phyloP scores from a whole-genome alignment of 179 eudicot genomes.

The Amaranthus tricolor region DNA sequence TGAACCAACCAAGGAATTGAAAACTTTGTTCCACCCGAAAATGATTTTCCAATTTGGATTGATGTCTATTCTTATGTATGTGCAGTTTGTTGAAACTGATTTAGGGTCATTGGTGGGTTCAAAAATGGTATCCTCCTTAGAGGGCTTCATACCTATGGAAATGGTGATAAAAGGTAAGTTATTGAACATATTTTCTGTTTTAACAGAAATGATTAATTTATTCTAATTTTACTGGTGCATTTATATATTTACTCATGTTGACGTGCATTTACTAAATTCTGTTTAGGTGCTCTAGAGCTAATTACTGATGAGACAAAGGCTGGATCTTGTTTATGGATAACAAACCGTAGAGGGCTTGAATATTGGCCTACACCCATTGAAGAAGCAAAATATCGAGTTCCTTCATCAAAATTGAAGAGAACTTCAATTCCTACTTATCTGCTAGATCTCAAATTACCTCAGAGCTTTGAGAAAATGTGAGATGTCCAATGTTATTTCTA shows the following conservation, averaged over 20 bases:
- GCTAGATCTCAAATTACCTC: constrained; percentile 55
- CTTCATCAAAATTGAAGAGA: constrained; percentile 39
- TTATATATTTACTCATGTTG: constrained; percentile 10
- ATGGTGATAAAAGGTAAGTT: constrained; percentile 67
- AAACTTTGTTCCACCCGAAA: too few species aligned
- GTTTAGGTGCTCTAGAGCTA: constrained; percentile 79
- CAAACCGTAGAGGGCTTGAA: constrained; percentile 84
- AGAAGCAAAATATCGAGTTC: constrained; percentile 76
- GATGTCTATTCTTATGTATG: constrained; percentile 14
- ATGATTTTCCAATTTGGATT: background rate
- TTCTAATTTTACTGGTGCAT: background rate
- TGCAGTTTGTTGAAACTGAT: constrained; percentile 82
- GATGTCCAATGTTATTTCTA: constrained; percentile 13
- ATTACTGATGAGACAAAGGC: constrained; percentile 80
- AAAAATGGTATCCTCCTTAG: constrained; percentile 36
- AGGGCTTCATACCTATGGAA: constrained; percentile 81
- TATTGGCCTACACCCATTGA: constrained; percentile 94
- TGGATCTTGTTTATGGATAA: constrained; percentile 94
- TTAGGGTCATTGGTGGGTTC: constrained; percentile 40
- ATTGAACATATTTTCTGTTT: background rate
- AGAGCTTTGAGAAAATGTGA: constrained; percentile 85
- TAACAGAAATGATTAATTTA: constrained; percentile 11
- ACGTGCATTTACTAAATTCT: constrained; percentile 9
- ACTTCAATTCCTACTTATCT: constrained; percentile 33
- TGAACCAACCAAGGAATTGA: too few species aligned